A percentile compares a stretch with the other conserved stretches of the same genome.
These are phyloP conservation scores for Gossypium lobatum DNA, from an alignment of 441 rosid genomes.

Conservation along the genomic window DNA sequence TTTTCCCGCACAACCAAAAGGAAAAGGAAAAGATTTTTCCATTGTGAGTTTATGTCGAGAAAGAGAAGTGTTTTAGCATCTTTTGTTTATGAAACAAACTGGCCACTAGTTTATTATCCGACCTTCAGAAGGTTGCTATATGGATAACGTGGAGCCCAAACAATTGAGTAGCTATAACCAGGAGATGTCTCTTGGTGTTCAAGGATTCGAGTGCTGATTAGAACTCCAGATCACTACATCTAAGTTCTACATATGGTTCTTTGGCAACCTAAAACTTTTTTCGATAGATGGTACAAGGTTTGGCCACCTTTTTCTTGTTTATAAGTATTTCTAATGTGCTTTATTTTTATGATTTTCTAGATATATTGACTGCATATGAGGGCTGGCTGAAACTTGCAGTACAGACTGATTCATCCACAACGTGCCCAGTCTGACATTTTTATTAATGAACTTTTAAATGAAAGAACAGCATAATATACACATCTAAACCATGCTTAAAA, in stretches of 20 bases:
- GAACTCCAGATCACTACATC: conserved; percentile 1
- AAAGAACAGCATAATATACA: not conserved
- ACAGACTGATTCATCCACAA: not conserved
- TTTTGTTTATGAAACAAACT: not conserved
- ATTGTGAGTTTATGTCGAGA: not conserved
- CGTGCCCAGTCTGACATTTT: not conserved
- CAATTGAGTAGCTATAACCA: not conserved
- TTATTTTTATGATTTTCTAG: not conserved
- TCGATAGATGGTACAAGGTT: not conserved
- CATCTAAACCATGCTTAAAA: not conserved
- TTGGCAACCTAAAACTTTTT: not conserved
- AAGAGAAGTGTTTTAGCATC: not conserved
- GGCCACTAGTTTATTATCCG: not conserved
- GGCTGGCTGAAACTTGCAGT: conserved; percentile 1
- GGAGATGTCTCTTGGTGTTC: not conserved
- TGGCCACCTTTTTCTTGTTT: not conserved
- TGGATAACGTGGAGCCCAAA: not conserved
- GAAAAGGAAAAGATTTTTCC: not conserved
- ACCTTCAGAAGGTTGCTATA: not conserved
- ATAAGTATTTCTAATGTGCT: not conserved
- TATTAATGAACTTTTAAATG: not conserved
- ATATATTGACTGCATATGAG: not conserved
- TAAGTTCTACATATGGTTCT: not conserved
- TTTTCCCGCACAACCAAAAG: not conserved
- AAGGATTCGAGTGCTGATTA: not conserved